phyloP scores from a whole-genome alignment of 768 basidiomycete species.

The Boletus coccyginus region DNA sequence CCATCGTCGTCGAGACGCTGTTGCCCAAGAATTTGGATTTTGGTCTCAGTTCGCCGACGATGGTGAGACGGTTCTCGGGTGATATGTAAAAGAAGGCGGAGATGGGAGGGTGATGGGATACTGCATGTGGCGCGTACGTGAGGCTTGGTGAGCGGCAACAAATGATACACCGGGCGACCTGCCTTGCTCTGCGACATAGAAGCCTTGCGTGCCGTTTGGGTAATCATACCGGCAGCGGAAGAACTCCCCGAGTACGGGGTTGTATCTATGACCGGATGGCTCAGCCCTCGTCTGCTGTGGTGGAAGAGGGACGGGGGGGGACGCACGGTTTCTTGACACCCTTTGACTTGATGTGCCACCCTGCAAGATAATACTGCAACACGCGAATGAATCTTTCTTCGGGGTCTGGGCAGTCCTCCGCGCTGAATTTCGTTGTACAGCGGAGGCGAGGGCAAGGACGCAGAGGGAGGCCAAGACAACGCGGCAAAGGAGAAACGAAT shows the following conservation, averaged over 20 bases:
- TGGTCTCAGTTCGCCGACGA: conserved; percentile 91
- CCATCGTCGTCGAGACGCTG: conserved; percentile 94
- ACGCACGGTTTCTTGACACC: conserved; percentile 98
- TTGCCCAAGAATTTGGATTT: conserved; percentile 97
- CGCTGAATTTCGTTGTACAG: conserved; percentile 43
- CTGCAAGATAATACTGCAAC: conserved; percentile 93
- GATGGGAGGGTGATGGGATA: conserved; percentile 92
- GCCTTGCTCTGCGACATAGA: conserved; percentile 97
- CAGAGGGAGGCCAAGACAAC: background rate
- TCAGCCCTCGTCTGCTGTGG: background rate
- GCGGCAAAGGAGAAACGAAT: background rate
- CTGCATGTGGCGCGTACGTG: conserved; percentile 37
- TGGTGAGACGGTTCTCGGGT: conserved; percentile 80
- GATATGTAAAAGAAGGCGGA: conserved; percentile 97
- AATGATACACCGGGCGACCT: conserved; percentile 10
- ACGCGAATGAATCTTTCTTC: conserved; percentile 92
- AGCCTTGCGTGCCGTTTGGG: conserved; percentile 85
- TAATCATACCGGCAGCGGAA: conserved; percentile 97
- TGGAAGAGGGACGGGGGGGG: background rate
- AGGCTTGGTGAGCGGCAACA: conserved; percentile 4
- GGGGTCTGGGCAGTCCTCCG: conserved; percentile 74
- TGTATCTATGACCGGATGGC: conserved; percentile 59
- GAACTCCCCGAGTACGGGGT: conserved; percentile 96
- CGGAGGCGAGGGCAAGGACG: background rate
- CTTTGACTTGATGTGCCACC: conserved; percentile 99